Evolutionary conservation across 148 eudicot species (phyloP), one percentile per base, ranked within the genome.

Genomic region (Arctostaphylos glauca): DNA sequence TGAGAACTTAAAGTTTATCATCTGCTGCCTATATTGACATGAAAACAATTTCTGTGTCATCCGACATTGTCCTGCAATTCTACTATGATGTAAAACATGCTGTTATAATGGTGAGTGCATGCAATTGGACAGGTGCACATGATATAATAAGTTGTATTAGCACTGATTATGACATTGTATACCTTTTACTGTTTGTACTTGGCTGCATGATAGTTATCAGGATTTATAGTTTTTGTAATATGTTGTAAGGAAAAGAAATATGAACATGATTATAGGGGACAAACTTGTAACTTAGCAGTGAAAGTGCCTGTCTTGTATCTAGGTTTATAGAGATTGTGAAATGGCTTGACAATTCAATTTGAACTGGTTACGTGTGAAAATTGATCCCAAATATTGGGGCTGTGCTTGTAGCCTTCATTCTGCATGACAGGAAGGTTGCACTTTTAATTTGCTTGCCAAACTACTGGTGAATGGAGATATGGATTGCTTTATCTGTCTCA

Each of bases 401-500:
- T 66, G 62, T 62, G 55, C 76, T 66, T 66, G 48, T 66, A 49
- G 31, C 55, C 50, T 73, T 83, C 44, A 53, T 74, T 58, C 41
- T 59, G 46, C 72, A 47, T 73, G 47, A 64, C 52, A 50, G 72
- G 44, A 53, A 55, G 38, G 75, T 64, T 84, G 75, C 67, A 43
- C 49, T 19, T 52, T 77, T 59, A 23, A 43, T 48, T 58, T 58
- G 25, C 3, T 72, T 68, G 50, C 70, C 3, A 14, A 59, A 47
- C 21, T 74, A 25, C 19, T 47, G 19, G 60, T 46, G 19, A 23
- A 59, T 23, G 70, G 15, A 64, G 25, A 70, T 75, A 9, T 60
- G 56, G 21, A 60, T 31, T 52, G 19, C 41, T 81, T 70, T 64
- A 10, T 80, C 19, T 58, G 31, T 72, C 78, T 75, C 43, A 84